Conservation (phyloP, 768 basidiomycete genomes). For the Pisolithus marmoratus region DNA sequence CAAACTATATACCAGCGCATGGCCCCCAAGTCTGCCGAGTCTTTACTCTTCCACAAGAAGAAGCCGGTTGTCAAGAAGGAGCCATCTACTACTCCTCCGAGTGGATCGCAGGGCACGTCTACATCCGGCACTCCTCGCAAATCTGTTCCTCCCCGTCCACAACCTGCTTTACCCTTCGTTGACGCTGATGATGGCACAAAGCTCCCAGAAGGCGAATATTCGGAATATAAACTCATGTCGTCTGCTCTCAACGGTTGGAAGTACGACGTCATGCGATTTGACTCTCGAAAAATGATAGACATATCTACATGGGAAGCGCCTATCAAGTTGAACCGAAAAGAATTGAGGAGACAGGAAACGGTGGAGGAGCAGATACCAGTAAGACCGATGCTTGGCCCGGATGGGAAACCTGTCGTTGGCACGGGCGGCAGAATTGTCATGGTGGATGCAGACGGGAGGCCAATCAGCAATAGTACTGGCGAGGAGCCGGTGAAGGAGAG, state of each 20-base stretch:
- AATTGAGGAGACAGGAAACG: slow-evolving; percentile 49
- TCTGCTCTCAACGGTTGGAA: slow-evolving; percentile 82
- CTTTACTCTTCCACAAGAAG: slow-evolving; percentile 68
- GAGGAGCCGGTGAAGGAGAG: slow-evolving; percentile 28
- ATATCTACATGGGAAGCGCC: slow-evolving; percentile 64
- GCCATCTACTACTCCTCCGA: slow-evolving; percentile 7
- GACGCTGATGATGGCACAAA: slow-evolving; percentile 47
- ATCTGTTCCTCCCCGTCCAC: slow-evolving; percentile 34
- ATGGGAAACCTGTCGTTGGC: slow-evolving; percentile 82
- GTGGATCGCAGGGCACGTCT: slow-evolving; percentile 6
- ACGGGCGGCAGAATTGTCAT: slow-evolving; percentile 72
- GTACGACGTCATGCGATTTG: slow-evolving; percentile 91
- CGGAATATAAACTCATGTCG: slow-evolving; percentile 76
- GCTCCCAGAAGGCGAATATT: slow-evolving; percentile 62
- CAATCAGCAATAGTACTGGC: slow-evolving; percentile 41
- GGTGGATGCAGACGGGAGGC: slow-evolving; percentile 74
- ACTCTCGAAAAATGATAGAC: slow-evolving; percentile 67
- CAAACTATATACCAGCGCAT: slow-evolving; percentile 8
- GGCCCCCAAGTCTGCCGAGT: slow-evolving; percentile 33
- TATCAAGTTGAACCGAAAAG: slow-evolving; percentile 85
- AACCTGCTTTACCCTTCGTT: slow-evolving; percentile 30
- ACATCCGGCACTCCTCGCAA: slow-evolving; percentile 28
- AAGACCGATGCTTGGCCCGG: slow-evolving; percentile 70
- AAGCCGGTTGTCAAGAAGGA: slow-evolving; percentile 33
- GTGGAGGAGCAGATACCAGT: slow-evolving; percentile 45